Percentiles rank a stretch among this genome's conserved stretches.
These are phyloP conservation scores for Dothistroma septosporum DNA, from an alignment of 2,329 filamentous ascomycete genomes.

Conservation along the genomic window DNA sequence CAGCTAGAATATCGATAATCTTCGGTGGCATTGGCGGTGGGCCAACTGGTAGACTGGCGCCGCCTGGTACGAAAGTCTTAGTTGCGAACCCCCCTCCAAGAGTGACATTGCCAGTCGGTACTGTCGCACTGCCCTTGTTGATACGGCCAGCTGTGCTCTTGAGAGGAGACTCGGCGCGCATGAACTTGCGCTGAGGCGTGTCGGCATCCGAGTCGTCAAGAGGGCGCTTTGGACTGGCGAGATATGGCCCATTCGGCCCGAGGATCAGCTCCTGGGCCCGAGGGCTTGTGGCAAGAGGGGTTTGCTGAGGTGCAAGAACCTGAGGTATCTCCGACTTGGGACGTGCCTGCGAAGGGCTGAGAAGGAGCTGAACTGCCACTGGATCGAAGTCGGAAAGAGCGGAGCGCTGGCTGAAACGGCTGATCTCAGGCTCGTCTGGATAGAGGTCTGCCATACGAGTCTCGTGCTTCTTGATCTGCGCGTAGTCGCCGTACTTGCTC, in stretches of 20 bases:
- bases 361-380: conserved; percentile 71
- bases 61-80: conserved; percentile 31
- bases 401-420: conserved; percentile 73
- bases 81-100: conserved; percentile 32
- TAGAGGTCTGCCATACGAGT: conserved; percentile 91
- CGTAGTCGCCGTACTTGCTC: conserved; percentile 86
- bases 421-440: conserved; percentile 74
- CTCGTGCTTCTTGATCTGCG: conserved; percentile 86
- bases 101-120: conserved; percentile 14
- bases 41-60: conserved; percentile 45
- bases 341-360: conserved; percentile 77
- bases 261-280: conserved; percentile 26
- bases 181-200: conserved; percentile 77
- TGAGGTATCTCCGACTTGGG: conserved; percentile 31
- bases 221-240: conserved; percentile 46
- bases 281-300: conserved; percentile 18
- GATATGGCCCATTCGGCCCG: conserved; percentile 34
- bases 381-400: conserved; percentile 70
- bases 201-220: conserved; percentile 62
- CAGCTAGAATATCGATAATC: conserved; percentile 48
- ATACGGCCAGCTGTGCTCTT: conserved; percentile 84
- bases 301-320: conserved; percentile 8
- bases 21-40: conserved; percentile 69
- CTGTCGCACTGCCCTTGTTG: conserved; percentile 58
- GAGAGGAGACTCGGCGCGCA: conserved; percentile 83